Base-by-base conservation (phyloP, 2,329 filamentous ascomycete species). In the Aspergillus viridinutans region DNA sequence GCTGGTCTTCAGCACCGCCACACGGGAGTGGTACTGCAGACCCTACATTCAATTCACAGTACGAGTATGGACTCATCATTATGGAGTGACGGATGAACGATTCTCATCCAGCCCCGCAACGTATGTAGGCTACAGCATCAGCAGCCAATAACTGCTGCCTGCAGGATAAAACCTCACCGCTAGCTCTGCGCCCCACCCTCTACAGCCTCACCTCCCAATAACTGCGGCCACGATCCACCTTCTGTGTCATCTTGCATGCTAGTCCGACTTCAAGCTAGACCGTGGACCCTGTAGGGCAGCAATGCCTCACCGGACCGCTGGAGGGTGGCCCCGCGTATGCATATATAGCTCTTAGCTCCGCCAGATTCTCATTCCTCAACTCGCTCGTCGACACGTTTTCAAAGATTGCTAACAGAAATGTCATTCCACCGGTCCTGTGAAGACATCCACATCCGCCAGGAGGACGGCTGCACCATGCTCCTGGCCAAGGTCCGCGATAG, bases 391-490 rank as follows among this genome's bases (percentile, higher is more conserved):
- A 20, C 1, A 26, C 3, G 9, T 35, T 17, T 6, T 17, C 4
- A 7, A 35, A 35, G 2, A 35, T 14, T 14, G 4, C 14, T 4
- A 35, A 17, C 4, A 26, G 53, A 40, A 14, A 63, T 63, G 61
- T 60, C 61, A 12, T 63, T 63, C 56, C 61, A 63, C 55, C 25
- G 17, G 12, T 52, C 51, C 42, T 53, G 49, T 48, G 23, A 55
- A 1, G 56, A 61, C 38, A 57, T 63, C 52, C 53, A 59, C 32
- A 54, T 63, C 54, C 21, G 50, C 25, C 48, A 53, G 10, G 57
- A 61, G 28, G 42, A 57, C 29, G 53, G 55, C 4, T 21, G 14
- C n/a, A 63, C 61, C 10, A 28, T 61, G 20, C 56, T 63, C 12
- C 50, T 55, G n/a, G 53, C 50, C 10, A 48, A 56, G 0, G 51